Conservation (phyloP, 495 filamentous ascomycete genomes). For the Neurospora discreta region DNA sequence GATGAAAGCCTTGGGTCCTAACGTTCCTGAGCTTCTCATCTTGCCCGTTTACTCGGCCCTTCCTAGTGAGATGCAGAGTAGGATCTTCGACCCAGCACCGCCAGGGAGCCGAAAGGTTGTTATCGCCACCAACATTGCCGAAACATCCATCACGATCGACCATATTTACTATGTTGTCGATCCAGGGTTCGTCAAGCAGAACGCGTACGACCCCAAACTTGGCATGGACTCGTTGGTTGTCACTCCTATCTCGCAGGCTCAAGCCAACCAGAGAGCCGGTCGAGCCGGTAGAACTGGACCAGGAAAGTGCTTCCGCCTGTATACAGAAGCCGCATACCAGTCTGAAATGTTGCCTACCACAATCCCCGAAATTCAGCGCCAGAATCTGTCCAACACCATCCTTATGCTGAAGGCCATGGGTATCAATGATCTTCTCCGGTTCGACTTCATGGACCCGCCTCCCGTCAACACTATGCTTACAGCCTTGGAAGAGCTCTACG, state of each 20-base stretch:
- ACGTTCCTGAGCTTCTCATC: constrained; percentile 85
- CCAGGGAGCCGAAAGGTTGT: constrained; percentile 86
- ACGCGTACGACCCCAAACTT: constrained; percentile 90
- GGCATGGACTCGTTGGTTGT: constrained; percentile 96
- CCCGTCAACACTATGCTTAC: constrained; percentile 97
- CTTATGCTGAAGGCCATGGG: constrained; percentile 99
- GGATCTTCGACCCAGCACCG: constrained; percentile 88
- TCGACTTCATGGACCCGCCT: constrained; percentile 96
- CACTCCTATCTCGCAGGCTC: constrained; percentile 91
- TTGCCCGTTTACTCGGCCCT: constrained; percentile 90
- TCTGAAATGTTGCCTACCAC: constrained; percentile 95
- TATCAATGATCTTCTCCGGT: constrained; percentile 93
- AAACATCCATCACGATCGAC: constrained; percentile 96
- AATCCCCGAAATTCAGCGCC: constrained; percentile 92
- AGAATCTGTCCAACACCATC: constrained; percentile 90
- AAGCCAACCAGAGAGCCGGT: constrained; percentile 89
- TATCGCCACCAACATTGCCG: constrained; percentile 97
- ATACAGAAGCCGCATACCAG: constrained; percentile 92
- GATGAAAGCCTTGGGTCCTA: constrained; percentile 89
- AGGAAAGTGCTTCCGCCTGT: constrained; percentile 91
- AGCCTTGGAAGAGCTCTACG: constrained; percentile 90
- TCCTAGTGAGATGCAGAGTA: constrained; percentile 86
- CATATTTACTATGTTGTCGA: constrained; percentile 96
- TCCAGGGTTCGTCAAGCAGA: constrained; percentile 96
- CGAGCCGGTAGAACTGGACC: constrained; percentile 90